phyloP scores from a whole-genome alignment of 2,329 filamentous ascomycete genomes.

The Aspergillus quadrilineatus region DNA sequence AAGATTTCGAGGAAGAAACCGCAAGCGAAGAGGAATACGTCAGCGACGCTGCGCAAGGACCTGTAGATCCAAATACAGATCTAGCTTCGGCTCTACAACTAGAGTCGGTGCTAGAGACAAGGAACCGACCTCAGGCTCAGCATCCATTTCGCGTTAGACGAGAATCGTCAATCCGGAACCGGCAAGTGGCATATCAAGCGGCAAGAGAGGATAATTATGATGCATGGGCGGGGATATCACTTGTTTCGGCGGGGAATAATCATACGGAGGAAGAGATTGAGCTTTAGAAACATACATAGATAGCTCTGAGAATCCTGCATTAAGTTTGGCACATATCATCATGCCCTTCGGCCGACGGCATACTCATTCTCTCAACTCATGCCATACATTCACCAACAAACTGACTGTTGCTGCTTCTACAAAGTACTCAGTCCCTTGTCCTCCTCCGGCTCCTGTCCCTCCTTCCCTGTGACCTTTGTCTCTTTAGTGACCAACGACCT shows the following conservation, averaged over 20 bases:
- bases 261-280: constrained; percentile 45
- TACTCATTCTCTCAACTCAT: no score
- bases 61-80: not conserved
- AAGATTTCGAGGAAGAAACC: not conserved
- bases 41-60: not conserved
- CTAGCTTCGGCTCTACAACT: not conserved
- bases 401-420: no score
- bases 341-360: no score
- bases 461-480: no score
- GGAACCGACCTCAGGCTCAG: not conserved
- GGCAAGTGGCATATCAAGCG: constrained; percentile 41
- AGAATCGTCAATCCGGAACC: constrained; percentile 23
- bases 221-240: constrained; percentile 42
- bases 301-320: not conserved
- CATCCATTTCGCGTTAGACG: not conserved
- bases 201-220: constrained; percentile 44
- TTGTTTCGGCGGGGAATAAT: constrained; percentile 46
- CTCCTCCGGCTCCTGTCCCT: no score
- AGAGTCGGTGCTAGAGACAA: not conserved
- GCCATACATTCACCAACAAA: no score
- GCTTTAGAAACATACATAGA: constrained; percentile 19
- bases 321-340: no score
- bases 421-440: no score
- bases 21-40: not conserved
- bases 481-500: no score